Conservation (phyloP, 2,329 filamentous ascomycete species). For the Aspergillus udagawae region DNA sequence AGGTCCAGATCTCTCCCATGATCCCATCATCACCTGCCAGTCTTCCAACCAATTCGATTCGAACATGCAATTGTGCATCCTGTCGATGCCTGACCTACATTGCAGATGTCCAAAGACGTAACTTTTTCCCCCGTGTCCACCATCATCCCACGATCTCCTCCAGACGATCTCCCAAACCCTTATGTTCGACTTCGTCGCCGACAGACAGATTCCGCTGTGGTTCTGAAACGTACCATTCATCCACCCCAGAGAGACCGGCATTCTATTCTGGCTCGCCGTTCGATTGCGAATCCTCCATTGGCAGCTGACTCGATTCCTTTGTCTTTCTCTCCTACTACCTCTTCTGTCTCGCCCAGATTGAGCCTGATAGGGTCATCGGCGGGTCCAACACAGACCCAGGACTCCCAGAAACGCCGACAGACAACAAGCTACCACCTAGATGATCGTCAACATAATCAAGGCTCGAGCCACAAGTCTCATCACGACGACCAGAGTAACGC, state of each 20-base stretch:
- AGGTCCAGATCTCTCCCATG: background rate
- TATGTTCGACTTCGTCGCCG: conserved; percentile 10
- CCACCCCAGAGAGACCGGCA: conserved; percentile 6
- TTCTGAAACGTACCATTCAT: conserved; percentile 12
- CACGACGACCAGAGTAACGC: background rate
- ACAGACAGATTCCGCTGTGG: conserved; percentile 17
- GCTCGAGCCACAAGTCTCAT: background rate
- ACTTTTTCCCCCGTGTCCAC: conserved; percentile 1
- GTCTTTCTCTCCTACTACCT: background rate
- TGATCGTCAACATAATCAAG: background rate
- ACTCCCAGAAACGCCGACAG: conserved; percentile 1
- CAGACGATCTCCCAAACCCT: background rate
- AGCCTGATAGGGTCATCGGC: background rate
- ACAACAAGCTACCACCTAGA: background rate
- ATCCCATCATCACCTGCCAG: background rate
- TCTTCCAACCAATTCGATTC: background rate
- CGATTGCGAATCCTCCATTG: conserved; percentile 7
- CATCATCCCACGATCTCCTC: conserved; percentile 4
- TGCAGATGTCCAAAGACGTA: background rate
- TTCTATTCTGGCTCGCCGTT: conserved; percentile 7
- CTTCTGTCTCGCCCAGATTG: background rate
- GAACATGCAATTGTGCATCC: background rate
- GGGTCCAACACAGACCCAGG: conserved; percentile 1
- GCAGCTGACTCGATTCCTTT: background rate
- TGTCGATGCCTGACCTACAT: background rate